Conservation (phyloP, 306 rosid species). For the Betula pendula region DNA sequence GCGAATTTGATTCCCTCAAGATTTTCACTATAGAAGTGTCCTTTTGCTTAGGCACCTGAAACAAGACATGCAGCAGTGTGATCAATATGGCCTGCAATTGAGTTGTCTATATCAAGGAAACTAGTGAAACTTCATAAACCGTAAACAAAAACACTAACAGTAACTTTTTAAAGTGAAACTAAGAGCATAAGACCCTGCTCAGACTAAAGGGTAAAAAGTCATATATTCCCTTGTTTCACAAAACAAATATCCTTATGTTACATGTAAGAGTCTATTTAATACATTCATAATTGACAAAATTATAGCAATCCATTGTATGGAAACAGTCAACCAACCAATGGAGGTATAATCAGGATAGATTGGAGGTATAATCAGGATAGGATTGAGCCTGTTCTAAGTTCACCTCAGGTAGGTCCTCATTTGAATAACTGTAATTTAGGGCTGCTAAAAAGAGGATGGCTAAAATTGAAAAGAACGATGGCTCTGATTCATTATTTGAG, state of each 20-base stretch:
- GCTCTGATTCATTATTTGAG: background rate
- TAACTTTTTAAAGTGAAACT: background rate
- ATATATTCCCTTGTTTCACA: background rate
- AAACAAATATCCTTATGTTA: background rate
- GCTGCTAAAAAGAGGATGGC: background rate
- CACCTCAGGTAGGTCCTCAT: background rate
- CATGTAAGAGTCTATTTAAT: background rate
- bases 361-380: background rate
- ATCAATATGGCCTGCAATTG: slow-evolving; percentile 12
- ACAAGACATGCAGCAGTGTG: slow-evolving; percentile 13
- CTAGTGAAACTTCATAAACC: too few relatives aligned
- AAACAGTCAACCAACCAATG: background rate
- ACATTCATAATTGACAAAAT: background rate
- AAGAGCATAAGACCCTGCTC: background rate
- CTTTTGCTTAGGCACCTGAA: slow-evolving; percentile 46
- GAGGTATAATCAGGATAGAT: background rate
- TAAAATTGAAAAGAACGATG: background rate
- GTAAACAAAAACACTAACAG: background rate
- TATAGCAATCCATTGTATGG: background rate
- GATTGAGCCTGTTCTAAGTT: background rate
- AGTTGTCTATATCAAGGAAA: background rate
- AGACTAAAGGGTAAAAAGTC: background rate
- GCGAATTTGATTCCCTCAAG: slow-evolving; percentile 71
- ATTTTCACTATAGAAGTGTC: slow-evolving; percentile 44
- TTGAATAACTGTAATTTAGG: background rate